Percentiles rank a stretch among this genome's conserved stretches.
These are phyloP conservation scores for Simplicillium aogashimaense DNA, from an alignment of 2,329 filamentous ascomycete species.

Conservation along the genomic window DNA sequence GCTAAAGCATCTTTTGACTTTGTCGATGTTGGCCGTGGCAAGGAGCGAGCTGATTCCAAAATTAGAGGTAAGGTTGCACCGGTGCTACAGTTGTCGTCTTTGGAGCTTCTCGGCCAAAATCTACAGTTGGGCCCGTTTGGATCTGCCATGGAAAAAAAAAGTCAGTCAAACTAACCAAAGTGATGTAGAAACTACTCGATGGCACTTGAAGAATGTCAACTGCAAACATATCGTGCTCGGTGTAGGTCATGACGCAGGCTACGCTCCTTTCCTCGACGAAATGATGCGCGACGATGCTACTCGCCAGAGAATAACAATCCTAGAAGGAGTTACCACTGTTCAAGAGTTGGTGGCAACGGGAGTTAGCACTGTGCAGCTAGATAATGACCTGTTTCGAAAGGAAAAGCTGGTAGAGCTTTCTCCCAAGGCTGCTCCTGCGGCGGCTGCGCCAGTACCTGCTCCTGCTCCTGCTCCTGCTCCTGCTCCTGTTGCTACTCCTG, in stretches of 20 bases:
- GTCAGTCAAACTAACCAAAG: not conserved
- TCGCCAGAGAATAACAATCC: constrained; percentile 36
- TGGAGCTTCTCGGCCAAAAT: no score
- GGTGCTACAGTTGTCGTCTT: no score
- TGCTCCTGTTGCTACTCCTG: constrained; percentile 2
- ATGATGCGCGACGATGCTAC: constrained; percentile 33
- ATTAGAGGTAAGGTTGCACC: constrained; percentile 40
- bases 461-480: constrained; percentile 1
- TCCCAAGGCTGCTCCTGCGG: constrained; percentile 8
- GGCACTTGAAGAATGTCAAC: constrained; percentile 50
- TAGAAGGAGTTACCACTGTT: constrained; percentile 43
- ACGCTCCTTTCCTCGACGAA: constrained; percentile 49
- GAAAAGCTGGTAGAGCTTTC: constrained; percentile 37
- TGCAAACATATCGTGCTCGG: constrained; percentile 54
- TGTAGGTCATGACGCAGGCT: constrained; percentile 51
- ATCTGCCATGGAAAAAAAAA: no score
- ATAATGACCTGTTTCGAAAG: constrained; percentile 38
- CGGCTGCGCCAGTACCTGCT: constrained; percentile 2
- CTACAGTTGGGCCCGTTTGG: no score
- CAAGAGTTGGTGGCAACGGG: constrained; percentile 37
- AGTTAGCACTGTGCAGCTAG: constrained; percentile 35
- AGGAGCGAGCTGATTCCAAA: constrained; percentile 49
- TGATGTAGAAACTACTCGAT: constrained; percentile 35
- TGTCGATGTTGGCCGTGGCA: constrained; percentile 49
- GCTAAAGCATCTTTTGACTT: constrained; percentile 51